A percentile compares a stretch with the other conserved stretches of the same genome.
phyloP scores from a whole-genome alignment of 352 stramenopile genomes.

The Phytophthora pistaciae region DNA sequence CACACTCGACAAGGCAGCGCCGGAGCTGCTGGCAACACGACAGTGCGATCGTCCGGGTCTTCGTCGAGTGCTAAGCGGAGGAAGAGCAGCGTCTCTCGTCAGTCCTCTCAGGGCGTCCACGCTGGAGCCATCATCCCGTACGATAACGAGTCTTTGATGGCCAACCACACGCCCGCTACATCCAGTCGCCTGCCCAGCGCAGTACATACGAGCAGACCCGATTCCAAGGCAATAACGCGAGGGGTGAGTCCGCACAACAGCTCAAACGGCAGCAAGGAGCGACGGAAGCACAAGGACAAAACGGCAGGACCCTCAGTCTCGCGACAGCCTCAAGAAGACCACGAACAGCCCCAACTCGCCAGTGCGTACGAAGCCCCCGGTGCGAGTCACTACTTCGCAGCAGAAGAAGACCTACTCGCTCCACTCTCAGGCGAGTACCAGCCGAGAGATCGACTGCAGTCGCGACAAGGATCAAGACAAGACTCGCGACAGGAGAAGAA shows the following conservation, averaged over 20 bases:
- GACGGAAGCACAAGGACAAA: slow-evolving; percentile 52
- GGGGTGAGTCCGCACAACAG: slow-evolving; percentile 43
- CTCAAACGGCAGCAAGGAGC: slow-evolving; percentile 40
- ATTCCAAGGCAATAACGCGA: slow-evolving; percentile 20
- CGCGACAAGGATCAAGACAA: slow-evolving; percentile 75
- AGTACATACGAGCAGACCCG: slow-evolving; percentile 36
- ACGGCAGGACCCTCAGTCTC: slow-evolving; percentile 1
- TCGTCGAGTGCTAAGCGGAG: slow-evolving; percentile 43
- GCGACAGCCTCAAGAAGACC: slow-evolving; percentile 32
- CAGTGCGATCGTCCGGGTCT: slow-evolving; percentile 41
- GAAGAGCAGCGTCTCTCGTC: slow-evolving; percentile 32
- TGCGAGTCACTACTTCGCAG: slow-evolving; percentile 30
- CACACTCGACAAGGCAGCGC: slow-evolving; percentile 29
- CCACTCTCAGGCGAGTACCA: slow-evolving; percentile 65
- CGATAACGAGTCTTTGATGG: slow-evolving; percentile 6
- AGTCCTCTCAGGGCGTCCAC: slow-evolving; percentile 6
- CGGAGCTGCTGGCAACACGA: slow-evolving; percentile 32
- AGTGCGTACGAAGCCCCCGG: slow-evolving; percentile 31
- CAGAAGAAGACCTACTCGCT: slow-evolving; percentile 49
- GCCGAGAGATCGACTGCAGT: slow-evolving; percentile 78
- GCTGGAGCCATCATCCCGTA: slow-evolving; percentile 10
- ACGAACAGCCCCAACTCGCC: slow-evolving; percentile 29
- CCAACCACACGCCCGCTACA: slow-evolving; percentile 13
- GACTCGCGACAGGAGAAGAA: slow-evolving; percentile 48
- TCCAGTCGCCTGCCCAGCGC: slow-evolving; percentile 44